Evolutionary conservation across 331 rosid species (phyloP), one percentile per base, ranked within the genome.

Genomic region (Telfairia occidentalis): DNA sequence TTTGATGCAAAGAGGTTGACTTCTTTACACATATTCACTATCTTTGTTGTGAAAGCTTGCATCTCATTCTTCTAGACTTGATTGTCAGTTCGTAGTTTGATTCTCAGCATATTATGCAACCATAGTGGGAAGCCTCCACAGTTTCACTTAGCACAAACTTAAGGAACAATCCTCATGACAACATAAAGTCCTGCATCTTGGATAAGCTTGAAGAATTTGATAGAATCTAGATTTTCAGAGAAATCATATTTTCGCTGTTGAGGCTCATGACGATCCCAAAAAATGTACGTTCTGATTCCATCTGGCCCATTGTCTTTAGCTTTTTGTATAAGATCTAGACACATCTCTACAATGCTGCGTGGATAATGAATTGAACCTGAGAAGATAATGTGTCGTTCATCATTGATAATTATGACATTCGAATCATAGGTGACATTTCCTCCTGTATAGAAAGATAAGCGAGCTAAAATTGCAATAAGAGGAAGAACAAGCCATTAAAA

Each of bases 61-160:
- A 54, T 54, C 23, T 54, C 16, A 23, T 23, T 19, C 29, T 54
- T 54, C 5, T 23, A 54, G 7, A 23, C 16, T 54, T 23, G 61
- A 54, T 54, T 54, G 30, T 0, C 89, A 85, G 90, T 76, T 24
- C 95, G 84, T 34, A 65, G 85, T 2, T 81, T 82, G 74, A 89
- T 84, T 29, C 78, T 86, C 7, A 89, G 90, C 2, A 90, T 73
- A 73, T 89, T 92, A 63, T 89, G 97, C 67, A 90, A 71, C 94
- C 97, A 90, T 76, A 89, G 85, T 8, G 97, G 97, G 29, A 90
- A 76, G 30, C 97, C 97, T 26, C 86, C 96, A 4, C 88, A 88
- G 21, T 83, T 87, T 92, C 97, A 90, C 84, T 87, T 92, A 74
- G 75, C 43, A 76, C 87, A 89, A 7, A 87, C 84, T 86, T 80